These are phyloP conservation scores for Populus hybrid DNA, from an alignment of 441 rosid genomes.

Conservation along the genomic window DNA sequence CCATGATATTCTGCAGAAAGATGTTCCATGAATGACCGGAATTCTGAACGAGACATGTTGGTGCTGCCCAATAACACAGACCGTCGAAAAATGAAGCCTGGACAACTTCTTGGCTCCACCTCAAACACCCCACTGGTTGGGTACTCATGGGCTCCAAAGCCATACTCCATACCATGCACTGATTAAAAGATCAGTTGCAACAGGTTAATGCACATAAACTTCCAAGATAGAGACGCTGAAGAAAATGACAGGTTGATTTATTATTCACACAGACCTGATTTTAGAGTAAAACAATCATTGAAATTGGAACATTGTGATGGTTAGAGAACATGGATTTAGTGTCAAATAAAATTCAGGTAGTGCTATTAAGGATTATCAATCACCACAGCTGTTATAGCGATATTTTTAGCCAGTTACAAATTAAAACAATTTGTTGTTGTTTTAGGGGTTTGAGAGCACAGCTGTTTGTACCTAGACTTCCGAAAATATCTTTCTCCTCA, in stretches of 20 bases:
- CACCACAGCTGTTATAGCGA: neutral
- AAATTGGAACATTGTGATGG: neutral
- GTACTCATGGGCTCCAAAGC: conserved; percentile 93
- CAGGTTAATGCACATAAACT: conserved; percentile 15
- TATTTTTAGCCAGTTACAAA: neutral
- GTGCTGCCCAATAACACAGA: conserved; percentile 70
- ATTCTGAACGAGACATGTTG: conserved; percentile 65
- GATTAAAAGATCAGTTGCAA: conserved; percentile 22
- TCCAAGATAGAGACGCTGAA: neutral
- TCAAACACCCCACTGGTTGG: conserved; percentile 86
- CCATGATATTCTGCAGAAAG: conserved; percentile 77
- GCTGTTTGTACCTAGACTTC: neutral
- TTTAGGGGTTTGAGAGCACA: neutral
- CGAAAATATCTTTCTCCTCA: neutral
- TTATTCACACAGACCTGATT: neutral
- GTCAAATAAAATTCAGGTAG: neutral
- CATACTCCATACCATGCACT: conserved; percentile 89
- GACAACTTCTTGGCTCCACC: conserved; percentile 89
- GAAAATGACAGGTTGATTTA: neutral
- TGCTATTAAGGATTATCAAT: neutral
- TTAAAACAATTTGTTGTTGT: neutral
- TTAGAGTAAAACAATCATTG: neutral
- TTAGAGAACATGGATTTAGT: neutral
- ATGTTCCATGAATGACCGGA: conserved; percentile 76
- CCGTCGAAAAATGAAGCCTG: conserved; percentile 88